phyloP scores from a whole-genome alignment of 129 eudicot genomes.

The Centrapalus pauciflorus region DNA sequence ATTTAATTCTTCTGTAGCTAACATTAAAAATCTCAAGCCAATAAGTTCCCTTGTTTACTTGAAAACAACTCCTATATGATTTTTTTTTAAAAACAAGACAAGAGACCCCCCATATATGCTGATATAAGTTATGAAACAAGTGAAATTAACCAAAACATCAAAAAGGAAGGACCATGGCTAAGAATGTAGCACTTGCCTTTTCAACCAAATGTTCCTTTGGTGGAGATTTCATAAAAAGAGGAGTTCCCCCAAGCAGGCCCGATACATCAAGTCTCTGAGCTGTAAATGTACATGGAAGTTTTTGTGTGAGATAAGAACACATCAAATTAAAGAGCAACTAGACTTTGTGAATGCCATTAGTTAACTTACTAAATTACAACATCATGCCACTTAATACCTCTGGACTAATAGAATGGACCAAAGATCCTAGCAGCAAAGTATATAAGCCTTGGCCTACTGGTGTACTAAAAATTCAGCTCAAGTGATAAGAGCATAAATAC shows the following conservation, averaged over 20 bases:
- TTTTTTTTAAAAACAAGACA: background rate
- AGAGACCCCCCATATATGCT: background rate
- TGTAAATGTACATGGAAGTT: slow-evolving; percentile 11
- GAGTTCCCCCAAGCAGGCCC: slow-evolving; percentile 33
- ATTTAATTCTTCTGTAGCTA: background rate
- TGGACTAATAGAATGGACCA: too few relatives aligned
- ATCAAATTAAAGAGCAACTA: background rate
- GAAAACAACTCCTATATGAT: background rate
- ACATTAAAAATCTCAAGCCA: background rate
- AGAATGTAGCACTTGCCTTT: slow-evolving; percentile 43
- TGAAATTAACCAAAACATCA: background rate
- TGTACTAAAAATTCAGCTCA: too few relatives aligned
- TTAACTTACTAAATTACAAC: background rate
- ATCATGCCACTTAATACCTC: background rate
- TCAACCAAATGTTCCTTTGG: slow-evolving; percentile 62
- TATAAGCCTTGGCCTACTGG: too few relatives aligned
- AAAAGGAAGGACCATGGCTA: background rate
- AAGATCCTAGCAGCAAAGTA: too few relatives aligned
- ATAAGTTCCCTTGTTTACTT: background rate
- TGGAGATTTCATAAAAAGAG: slow-evolving; percentile 36
- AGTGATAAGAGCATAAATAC: too few relatives aligned
- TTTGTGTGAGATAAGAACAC: background rate
- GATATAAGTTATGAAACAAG: background rate
- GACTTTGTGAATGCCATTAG: background rate
- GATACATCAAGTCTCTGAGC: slow-evolving; percentile 33